Evolutionary conservation across 1,139 yeast genomes (phyloP), one percentile per base, ranked within the genome.

Genomic region (Hyphopichia wangnamkhiaoensis): DNA sequence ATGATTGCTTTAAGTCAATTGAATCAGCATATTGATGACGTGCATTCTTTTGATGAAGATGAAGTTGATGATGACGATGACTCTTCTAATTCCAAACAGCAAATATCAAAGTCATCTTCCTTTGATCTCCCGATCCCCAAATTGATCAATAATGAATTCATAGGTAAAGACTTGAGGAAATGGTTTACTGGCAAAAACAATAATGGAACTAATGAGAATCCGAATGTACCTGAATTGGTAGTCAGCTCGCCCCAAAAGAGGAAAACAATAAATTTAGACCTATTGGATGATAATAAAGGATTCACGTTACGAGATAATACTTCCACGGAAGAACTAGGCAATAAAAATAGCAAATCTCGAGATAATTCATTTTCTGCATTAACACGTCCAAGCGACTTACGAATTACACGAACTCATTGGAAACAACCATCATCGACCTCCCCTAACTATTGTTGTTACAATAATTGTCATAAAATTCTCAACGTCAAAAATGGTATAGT

Each of bases 11-110:
- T 86, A 33, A 47, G 56, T 15, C 84, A 80, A 45, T 65, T 88
- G 44, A 86, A 86, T 55, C 71, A 74, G 34, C 96, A 89, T 56
- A 63, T 89, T 21, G 96, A 88, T 54, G 86, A 77, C 42, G 74
- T 61, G 4, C 96, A 88, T 57, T 59, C 46, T 12, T 7, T 23
- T 29, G 31, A 30, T 2, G 25, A 30, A n/a, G 17, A 33, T 18
- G 24, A 30, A 13, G 10, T 7, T 10, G 24, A 21, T 21, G 24
- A 21, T 7, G 10, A 7, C 10, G 24, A 7, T 21, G 24, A 21
- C 24, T 5, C 16, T 3, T n/a, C 20, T 12, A 16, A n/a, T n/a
- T n/a, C n/a, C n/a, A n/a, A 17, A 8, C 8, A 25, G 3, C 34
- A 36, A 2, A 19, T 31, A 47, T 41, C 9, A 51, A 49, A 9